Evolutionary conservation across 2,329 filamentous ascomycete genomes (phyloP), one percentile per base, ranked within the genome.

Genomic region (Trichoderma sp.): DNA sequence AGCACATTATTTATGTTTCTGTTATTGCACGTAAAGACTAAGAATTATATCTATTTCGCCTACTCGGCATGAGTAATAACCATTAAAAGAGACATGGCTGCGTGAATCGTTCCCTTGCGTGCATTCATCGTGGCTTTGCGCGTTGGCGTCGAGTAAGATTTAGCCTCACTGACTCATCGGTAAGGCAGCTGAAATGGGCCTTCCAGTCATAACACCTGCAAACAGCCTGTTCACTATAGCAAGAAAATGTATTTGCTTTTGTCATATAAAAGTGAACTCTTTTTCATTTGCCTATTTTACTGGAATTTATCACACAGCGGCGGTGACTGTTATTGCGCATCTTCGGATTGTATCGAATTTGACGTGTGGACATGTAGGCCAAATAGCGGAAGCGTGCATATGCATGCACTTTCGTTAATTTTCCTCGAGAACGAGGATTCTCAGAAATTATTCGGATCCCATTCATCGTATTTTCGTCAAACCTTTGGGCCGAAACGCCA

Each of bases 161-260:
- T 52, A 68, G 66, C 66, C 66, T 62, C 53, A 53, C 33, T 68
- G 66, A 68, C 31, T 68, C 66, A 68, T 37, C 66, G 66, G 66
- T 58, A 53, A 40, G 29, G 8, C 40, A 56, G 43, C 40, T 60
- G 55, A 24, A 19, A 8, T 35, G 24, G 16, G 6, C n/a, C 14
- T n/a, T 16, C 56, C 61, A 64, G 61, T 64, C 61, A 64, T 16
- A 24, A 29, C 19, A 2, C 7, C 4, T 37, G 31, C 16, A 56
- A 10, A 16, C 6, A 19, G 14, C 7, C 35, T 27, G 43, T 57
- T 56, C 62, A 65, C 35, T 24, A 19, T 31, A 8, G 1, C n/a
- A 33, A 47, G 1, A 2, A 33, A 1, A 13, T 19, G 2, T 16
- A 31, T 0, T 6, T 43, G 62, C 4, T 8, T 11, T 31, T 43